Evolutionary conservation across 768 basidiomycete genomes (phyloP), one percentile per base, ranked within the genome.

Genomic region (Sutorius australiensis): DNA sequence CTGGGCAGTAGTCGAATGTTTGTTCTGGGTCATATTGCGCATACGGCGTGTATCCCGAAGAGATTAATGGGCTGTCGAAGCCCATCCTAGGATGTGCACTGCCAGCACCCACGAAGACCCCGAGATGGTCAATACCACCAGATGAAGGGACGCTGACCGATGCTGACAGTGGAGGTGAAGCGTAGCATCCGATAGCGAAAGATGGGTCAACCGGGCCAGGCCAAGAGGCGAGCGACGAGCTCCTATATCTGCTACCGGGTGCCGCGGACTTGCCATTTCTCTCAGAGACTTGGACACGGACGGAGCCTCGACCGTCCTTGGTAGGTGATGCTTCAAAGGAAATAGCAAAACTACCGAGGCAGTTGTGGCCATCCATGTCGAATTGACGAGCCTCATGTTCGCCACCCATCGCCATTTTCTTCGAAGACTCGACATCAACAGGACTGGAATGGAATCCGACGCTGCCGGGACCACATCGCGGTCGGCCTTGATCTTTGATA

Each of bases 291-390:
- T 88, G 84, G 58, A 89, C 87, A 58, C 83, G 78, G 38, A 89
- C 86, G 48, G 83, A 83, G 59, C 88, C 84, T 70, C 81, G 86
- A 53, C 87, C 84, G 62, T 86, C 80, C 57, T 84, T 79, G 45
- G 77, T 75, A 31, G 83, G 74, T 38, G 75, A 77, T 42, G 85
- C 72, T 58, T 90, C 88, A 60, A 91, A 87, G 38, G 86, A 86
- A 65, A 91, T 83, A 58, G 86, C 80, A 48, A 90, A 72, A 39
- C 78, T 81, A 50, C 77, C 78, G 39, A 86, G 75, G 38, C 73
- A 76, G 27, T 34, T 58, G 37, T 76, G 74, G 39, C 74, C 76
- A 39, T 75, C 71, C 48, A 74, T 63, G 51, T 83, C 80, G 21
- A 77, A 68, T 61, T 83, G 83, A 32, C 82, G 79, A 61, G 79